Conservation (phyloP, 1,139 yeast genomes). For the Zygoascus hellenicus region DNA sequence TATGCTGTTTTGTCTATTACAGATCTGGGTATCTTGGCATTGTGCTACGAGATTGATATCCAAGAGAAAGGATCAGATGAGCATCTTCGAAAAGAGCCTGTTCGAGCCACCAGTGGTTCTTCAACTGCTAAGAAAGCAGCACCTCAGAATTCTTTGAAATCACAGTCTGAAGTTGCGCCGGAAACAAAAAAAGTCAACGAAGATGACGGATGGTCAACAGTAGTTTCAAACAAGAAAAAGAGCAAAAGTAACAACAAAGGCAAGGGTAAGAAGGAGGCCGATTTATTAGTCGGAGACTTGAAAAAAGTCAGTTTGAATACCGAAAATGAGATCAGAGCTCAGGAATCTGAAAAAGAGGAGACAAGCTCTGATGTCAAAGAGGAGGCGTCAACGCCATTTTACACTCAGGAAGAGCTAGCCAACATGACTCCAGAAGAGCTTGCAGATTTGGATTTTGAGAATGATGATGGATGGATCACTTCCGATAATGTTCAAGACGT, state of each 20-base stretch:
- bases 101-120: neutral
- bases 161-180: conserved; percentile 7
- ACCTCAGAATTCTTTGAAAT: no score
- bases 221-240: conserved; percentile 15
- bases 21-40: conserved; percentile 87
- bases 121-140: no score
- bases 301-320: no score
- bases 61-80: conserved; percentile 64
- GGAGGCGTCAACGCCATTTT: neutral
- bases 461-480: conserved; percentile 90
- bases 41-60: conserved; percentile 79
- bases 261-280: neutral
- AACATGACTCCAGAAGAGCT: conserved; percentile 35
- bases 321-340: conserved; percentile 15
- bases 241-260: conserved; percentile 10
- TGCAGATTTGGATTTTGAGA: conserved; percentile 57
- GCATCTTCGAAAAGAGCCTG: conserved; percentile 59
- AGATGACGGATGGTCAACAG: conserved; percentile 24
- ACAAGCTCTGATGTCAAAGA: neutral
- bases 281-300: no score
- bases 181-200: conserved; percentile 14
- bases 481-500: conserved; percentile 73
- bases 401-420: neutral
- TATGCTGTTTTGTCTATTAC: conserved; percentile 78
- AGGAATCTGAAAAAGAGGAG: conserved; percentile 21